A percentile compares a stretch with the other conserved stretches of the same genome.
These are phyloP conservation scores for Yamadazyma dendronema DNA, from an alignment of 1,139 yeast species.

Conservation along the genomic window DNA sequence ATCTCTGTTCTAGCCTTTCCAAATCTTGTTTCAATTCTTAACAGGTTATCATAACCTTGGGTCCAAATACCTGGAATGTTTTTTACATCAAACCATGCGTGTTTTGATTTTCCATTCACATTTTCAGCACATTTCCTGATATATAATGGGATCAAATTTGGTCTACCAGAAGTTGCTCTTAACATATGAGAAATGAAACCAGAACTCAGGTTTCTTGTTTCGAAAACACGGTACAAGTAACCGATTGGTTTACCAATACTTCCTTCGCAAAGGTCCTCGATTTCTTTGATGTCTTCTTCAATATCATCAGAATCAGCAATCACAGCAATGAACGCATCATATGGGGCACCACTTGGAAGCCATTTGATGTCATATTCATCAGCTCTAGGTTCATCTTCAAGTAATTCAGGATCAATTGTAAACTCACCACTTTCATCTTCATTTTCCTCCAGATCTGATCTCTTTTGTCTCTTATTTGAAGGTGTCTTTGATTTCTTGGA, in stretches of 20 bases:
- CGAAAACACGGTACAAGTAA: conserved; percentile 18
- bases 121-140: neutral
- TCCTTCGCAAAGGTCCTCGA: conserved; percentile 6
- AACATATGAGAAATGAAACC: conserved; percentile 28
- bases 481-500: neutral
- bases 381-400: neutral
- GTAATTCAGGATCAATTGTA: neutral
- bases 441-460: neutral
- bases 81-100: neutral
- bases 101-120: neutral
- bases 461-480: neutral
- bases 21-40: conserved; percentile 16
- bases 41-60: conserved; percentile 20
- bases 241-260: conserved; percentile 7
- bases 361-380: conserved; percentile 8
- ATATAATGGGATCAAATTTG: neutral
- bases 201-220: conserved; percentile 24
- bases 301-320: conserved; percentile 11
- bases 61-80: conserved; percentile 27
- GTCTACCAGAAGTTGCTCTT: conserved; percentile 22
- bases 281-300: conserved; percentile 3
- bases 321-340: conserved; percentile 15
- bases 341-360: conserved; percentile 8
- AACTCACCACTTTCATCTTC: neutral
- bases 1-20: conserved; percentile 14